These are phyloP conservation scores for Esteya vermicola DNA, from an alignment of 2,329 filamentous ascomycete genomes.

Conservation along the genomic window DNA sequence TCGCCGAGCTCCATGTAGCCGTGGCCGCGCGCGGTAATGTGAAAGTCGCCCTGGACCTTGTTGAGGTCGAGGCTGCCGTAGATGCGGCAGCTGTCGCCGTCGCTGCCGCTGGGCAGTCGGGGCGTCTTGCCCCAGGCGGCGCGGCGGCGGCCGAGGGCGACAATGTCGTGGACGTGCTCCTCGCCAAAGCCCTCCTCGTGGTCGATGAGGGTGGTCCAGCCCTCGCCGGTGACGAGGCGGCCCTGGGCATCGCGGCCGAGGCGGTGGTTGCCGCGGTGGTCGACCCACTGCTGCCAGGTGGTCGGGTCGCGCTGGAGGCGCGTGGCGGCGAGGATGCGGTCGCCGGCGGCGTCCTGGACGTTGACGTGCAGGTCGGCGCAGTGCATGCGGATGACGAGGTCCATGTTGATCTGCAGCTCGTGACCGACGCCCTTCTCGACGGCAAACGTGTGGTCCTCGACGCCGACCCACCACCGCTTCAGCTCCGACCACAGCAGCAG, in stretches of 20 bases:
- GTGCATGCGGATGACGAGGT: slow-evolving; percentile 80
- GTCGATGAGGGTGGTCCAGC: slow-evolving; percentile 31
- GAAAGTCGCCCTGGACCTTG: slow-evolving; percentile 95
- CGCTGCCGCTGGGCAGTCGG: slow-evolving; percentile 31
- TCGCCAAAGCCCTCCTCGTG: slow-evolving; percentile 58
- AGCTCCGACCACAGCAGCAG: slow-evolving; percentile 69
- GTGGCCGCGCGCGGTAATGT: slow-evolving; percentile 89
- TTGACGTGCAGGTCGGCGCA: slow-evolving; percentile 88
- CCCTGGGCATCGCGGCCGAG: slow-evolving; percentile 42
- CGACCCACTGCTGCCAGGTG: slow-evolving; percentile 68
- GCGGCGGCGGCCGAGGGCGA: slow-evolving; percentile 51
- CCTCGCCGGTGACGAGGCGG: slow-evolving; percentile 39
- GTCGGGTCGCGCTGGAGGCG: slow-evolving; percentile 65
- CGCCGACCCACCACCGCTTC: slow-evolving; percentile 67
- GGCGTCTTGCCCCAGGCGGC: slow-evolving; percentile 67
- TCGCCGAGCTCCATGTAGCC: slow-evolving; percentile 73
- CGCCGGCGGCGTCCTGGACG: slow-evolving; percentile 88
- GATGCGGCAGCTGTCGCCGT: slow-evolving; percentile 65
- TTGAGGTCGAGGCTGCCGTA: slow-evolving; percentile 86
- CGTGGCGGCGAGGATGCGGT: slow-evolving; percentile 72
- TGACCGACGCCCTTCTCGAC: slow-evolving; percentile 87
- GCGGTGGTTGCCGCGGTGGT: slow-evolving; percentile 50
- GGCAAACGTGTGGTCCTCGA: slow-evolving; percentile 77
- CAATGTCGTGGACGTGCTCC: slow-evolving; percentile 83
- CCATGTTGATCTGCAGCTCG: slow-evolving; percentile 84